Evolutionary conservation across 768 basidiomycete species (phyloP).

Genomic region (Panellus pusillus): DNA sequence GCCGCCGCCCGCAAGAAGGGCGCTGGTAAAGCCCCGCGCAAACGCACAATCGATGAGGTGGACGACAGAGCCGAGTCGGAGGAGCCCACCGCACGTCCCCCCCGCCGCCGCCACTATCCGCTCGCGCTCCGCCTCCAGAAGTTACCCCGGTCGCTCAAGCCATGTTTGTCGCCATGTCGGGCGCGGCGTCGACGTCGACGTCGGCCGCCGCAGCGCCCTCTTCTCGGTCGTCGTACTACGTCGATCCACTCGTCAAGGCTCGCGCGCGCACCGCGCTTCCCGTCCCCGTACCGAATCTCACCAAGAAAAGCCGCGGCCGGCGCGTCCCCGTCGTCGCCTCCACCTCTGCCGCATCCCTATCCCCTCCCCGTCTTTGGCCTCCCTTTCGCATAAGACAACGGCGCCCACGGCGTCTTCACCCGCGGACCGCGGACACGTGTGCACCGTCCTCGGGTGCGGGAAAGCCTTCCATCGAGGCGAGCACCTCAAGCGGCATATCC

Average conservation of each 20-base stretch:
- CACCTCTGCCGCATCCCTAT: not conserved
- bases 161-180: slow-evolving; percentile 3
- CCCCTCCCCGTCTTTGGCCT: not conserved
- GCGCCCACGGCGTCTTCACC: slow-evolving; percentile 6
- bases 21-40: slow-evolving; percentile 1
- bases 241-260: not conserved
- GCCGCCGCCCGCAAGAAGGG: slow-evolving; percentile 6
- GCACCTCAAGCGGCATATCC: slow-evolving; percentile 85
- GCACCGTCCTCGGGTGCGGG: slow-evolving; percentile 79
- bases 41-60: slow-evolving; percentile 13
- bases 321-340: slow-evolving; percentile 54
- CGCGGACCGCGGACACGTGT: slow-evolving; percentile 48
- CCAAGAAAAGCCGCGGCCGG: slow-evolving; percentile 69
- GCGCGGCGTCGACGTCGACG: not conserved
- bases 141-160: slow-evolving; percentile 9
- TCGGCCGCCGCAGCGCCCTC: not conserved
- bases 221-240: not conserved
- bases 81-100: not conserved
- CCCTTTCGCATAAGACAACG: no score
- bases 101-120: not conserved
- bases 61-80: slow-evolving; percentile 12
- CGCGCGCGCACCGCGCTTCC: slow-evolving; percentile 35
- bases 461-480: slow-evolving; percentile 89
- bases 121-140: not conserved
- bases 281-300: slow-evolving; percentile 66